These are phyloP conservation scores for Globisporangium splendens DNA, from an alignment of 352 stramenopile genomes.

Conservation along the genomic window DNA sequence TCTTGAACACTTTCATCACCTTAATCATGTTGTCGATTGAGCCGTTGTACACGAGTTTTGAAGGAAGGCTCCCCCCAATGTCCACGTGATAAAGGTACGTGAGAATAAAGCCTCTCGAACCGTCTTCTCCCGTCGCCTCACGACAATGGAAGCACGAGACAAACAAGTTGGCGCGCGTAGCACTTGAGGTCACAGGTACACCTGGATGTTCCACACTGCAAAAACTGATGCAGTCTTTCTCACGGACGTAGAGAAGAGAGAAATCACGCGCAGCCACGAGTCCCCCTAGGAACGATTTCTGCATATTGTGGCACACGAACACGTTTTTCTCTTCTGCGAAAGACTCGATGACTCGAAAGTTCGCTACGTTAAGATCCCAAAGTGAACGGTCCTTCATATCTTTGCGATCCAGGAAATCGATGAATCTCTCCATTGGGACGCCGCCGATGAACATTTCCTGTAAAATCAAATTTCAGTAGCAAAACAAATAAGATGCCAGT, in stretches of 20 bases:
- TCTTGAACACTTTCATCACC: conserved; percentile 46
- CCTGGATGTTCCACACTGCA: conserved; percentile 39
- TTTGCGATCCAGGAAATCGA: conserved; percentile 42
- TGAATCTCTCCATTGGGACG: conserved; percentile 34
- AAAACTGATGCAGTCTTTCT: conserved; percentile 29
- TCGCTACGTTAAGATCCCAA: conserved; percentile 51
- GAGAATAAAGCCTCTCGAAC: conserved; percentile 28
- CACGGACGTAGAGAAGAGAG: conserved; percentile 34
- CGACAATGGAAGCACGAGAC: conserved; percentile 43
- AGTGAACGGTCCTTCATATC: conserved; percentile 31
- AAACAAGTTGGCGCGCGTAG: conserved; percentile 35
- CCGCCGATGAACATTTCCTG: conserved; percentile 43
- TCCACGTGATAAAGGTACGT: conserved; percentile 57
- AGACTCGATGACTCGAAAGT: conserved; percentile 45
- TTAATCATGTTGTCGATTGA: conserved; percentile 63
- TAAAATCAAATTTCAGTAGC: neutral
- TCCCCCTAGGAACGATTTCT: conserved; percentile 54
- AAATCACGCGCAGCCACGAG: conserved; percentile 56
- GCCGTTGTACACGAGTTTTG: conserved; percentile 50
- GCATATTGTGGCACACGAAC: conserved; percentile 43
- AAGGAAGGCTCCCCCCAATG: conserved; percentile 42
- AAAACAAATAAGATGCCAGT: neutral
- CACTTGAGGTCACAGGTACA: conserved; percentile 25
- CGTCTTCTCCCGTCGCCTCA: conserved; percentile 20
- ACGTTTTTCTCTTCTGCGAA: conserved; percentile 28